Evolutionary conservation across 108 stramenopile species (phyloP).

Genomic region (Ochromonas danica): DNA sequence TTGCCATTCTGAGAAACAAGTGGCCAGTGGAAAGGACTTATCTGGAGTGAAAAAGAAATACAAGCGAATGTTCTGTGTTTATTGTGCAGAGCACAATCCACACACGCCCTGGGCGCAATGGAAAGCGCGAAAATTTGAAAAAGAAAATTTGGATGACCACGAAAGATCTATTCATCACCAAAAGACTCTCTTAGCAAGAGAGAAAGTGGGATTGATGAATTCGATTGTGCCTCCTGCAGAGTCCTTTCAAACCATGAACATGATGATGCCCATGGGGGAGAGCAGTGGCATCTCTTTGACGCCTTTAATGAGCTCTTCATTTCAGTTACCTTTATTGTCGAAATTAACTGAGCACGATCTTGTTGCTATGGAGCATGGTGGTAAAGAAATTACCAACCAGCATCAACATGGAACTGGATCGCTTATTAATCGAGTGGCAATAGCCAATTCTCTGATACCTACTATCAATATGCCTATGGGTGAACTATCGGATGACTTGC

Average conservation of each 20-base stretch:
- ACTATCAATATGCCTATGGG: background rate
- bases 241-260: too few relatives aligned
- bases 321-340: background rate
- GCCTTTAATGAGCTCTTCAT: background rate
- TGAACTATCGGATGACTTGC: background rate
- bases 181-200: background rate
- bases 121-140: conserved; percentile 9
- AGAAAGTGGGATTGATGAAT: too few relatives aligned
- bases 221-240: too few relatives aligned
- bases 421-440: too few relatives aligned
- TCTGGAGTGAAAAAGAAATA: background rate
- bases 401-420: too few relatives aligned
- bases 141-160: background rate
- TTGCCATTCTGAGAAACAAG: background rate
- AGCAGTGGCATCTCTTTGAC: background rate
- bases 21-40: background rate
- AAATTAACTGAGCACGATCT: background rate
- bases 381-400: too few relatives aligned
- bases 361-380: background rate
- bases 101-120: background rate
- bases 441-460: background rate
- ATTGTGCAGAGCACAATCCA: background rate
- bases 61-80: background rate
- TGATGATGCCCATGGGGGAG: background rate
- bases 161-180: conserved; percentile 2